These are phyloP conservation scores for Yarrowia galli DNA, from an alignment of 1,139 yeast species.

Conservation along the genomic window DNA sequence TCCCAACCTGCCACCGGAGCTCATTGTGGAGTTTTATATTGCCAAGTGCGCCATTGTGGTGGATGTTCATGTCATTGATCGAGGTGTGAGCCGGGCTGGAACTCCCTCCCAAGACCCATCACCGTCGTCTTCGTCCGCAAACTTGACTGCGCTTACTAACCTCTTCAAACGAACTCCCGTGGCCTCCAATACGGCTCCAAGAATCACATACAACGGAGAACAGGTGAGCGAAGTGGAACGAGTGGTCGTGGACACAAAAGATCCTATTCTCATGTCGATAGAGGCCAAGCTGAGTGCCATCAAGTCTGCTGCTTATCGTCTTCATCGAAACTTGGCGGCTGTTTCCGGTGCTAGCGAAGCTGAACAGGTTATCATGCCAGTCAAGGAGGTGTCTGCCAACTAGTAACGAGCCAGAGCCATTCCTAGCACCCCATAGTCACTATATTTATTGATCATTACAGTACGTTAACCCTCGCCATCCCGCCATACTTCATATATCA, in stretches of 20 bases:
- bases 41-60: conserved; percentile 32
- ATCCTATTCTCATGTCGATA: conserved; percentile 35
- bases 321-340: conserved; percentile 22
- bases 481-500: not conserved
- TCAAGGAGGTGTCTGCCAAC: not conserved
- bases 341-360: not conserved
- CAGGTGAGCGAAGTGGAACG: conserved; percentile 24
- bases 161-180: conserved; percentile 22
- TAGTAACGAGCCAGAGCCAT: not conserved
- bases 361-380: conserved; percentile 16
- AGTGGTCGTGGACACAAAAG: conserved; percentile 33
- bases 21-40: conserved; percentile 35
- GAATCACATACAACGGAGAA: conserved; percentile 25
- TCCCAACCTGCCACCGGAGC: conserved; percentile 29
- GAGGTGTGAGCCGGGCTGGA: conserved; percentile 19
- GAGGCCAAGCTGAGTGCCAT: conserved; percentile 35
- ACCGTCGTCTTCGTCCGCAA: conserved; percentile 12
- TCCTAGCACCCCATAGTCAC: too few relatives aligned
- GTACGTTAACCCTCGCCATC: not conserved
- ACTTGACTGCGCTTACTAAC: conserved; percentile 21
- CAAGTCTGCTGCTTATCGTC: conserved; percentile 23
- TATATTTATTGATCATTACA: conserved; percentile 3
- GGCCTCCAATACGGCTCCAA: conserved; percentile 3
- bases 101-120: conserved; percentile 17
- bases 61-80: conserved; percentile 28